Evolutionary conservation across 2,329 filamentous ascomycete species (phyloP).

Genomic region (Chaetomiaceae sp.): DNA sequence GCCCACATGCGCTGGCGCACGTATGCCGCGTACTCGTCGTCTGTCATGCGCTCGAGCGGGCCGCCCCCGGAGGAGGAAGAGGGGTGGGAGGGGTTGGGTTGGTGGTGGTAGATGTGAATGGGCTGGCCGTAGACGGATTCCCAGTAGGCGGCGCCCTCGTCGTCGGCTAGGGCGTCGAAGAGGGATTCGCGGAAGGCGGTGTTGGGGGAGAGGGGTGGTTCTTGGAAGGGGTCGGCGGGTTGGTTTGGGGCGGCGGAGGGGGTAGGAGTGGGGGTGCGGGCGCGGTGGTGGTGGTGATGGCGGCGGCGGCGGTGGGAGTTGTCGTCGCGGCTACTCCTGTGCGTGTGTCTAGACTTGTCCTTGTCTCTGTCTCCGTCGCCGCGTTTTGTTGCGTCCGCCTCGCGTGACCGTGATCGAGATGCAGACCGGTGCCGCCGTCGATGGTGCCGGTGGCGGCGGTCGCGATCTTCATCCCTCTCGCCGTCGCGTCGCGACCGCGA

Average conservation of each 20-base stretch:
- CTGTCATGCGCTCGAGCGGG: conserved; percentile 75
- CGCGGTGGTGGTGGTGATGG: conserved; percentile 26
- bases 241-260: conserved; percentile 18
- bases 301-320: conserved; percentile 19
- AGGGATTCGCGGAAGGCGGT: conserved; percentile 85
- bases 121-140: conserved; percentile 94
- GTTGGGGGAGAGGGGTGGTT: conserved; percentile 54
- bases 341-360: not conserved
- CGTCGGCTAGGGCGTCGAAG: conserved; percentile 94
- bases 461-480: conserved; percentile 25
- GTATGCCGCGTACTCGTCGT: conserved; percentile 84
- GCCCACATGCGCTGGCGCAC: conserved; percentile 93
- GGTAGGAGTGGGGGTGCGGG: conserved; percentile 41
- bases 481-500: conserved; percentile 23
- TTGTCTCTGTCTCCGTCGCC: conserved; percentile 3
- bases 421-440: not conserved
- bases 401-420: conserved; percentile 3
- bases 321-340: not conserved
- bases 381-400: not conserved
- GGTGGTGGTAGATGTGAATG: conserved; percentile 66
- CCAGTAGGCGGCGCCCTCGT: conserved; percentile 94
- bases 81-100: too few relatives aligned
- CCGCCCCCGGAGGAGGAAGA: conserved; percentile 34
- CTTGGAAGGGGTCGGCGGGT: conserved; percentile 38
- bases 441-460: conserved; percentile 28